A percentile compares a stretch with the other conserved stretches of the same genome.
Evolutionary conservation across 257 asterid species (phyloP).

Genomic region (Nicotiana tabacum): DNA sequence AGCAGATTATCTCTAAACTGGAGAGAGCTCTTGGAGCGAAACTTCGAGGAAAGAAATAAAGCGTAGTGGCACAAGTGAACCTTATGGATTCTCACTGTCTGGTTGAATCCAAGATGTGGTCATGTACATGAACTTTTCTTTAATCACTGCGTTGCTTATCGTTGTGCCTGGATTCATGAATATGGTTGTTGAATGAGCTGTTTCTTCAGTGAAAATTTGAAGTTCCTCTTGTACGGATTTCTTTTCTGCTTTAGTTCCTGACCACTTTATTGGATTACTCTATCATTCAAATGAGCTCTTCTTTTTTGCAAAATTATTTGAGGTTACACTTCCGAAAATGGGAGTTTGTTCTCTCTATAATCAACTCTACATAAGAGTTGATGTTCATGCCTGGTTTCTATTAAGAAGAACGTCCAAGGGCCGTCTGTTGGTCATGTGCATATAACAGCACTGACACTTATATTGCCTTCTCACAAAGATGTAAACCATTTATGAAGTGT

Average conservation of each 20-base stretch:
- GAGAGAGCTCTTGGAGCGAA: slow-evolving; percentile 78
- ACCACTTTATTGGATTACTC: not conserved
- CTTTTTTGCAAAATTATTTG: too few relatives aligned
- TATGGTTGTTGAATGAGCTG: slow-evolving; percentile 7
- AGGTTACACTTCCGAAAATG: too few relatives aligned
- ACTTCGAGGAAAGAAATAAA: slow-evolving; percentile 62
- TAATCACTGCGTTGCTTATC: slow-evolving; percentile 18
- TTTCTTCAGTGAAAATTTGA: not conserved
- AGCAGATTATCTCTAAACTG: slow-evolving; percentile 70
- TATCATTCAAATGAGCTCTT: too few relatives aligned
- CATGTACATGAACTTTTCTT: slow-evolving; percentile 27
- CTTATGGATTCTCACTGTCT: slow-evolving; percentile 13
- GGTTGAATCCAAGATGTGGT: slow-evolving; percentile 27
- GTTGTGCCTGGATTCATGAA: slow-evolving; percentile 9
- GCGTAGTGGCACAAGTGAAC: not conserved
- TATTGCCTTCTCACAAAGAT: too few relatives aligned
- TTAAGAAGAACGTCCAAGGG: too few relatives aligned
- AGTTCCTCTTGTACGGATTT: not conserved
- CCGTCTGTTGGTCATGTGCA: too few relatives aligned
- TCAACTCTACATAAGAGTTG: too few relatives aligned
- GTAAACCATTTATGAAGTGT: too few relatives aligned
- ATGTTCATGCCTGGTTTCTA: too few relatives aligned
- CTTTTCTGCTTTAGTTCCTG: not conserved
- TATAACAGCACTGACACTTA: too few relatives aligned
- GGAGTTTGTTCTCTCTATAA: too few relatives aligned